Percentiles rank a stretch among this genome's conserved stretches.
Evolutionary conservation across 768 basidiomycete species (phyloP).

Genomic region (Suillus decipiens): DNA sequence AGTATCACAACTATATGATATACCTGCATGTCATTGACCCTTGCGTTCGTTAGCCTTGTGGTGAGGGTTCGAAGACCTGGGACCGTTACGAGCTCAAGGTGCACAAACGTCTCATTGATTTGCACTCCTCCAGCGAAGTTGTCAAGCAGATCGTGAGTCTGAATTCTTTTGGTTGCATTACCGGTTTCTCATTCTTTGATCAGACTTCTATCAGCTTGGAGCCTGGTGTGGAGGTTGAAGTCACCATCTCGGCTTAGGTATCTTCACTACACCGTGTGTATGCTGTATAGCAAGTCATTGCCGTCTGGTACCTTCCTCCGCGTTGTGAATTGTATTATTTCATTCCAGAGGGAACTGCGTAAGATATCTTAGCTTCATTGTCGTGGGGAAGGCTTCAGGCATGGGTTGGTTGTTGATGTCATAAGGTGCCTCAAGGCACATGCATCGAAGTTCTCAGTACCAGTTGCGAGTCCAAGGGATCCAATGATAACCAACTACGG

Average conservation of each 20-base stretch:
- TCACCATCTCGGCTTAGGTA: constrained; percentile 82
- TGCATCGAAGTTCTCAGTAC: background rate
- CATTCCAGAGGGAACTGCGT: background rate
- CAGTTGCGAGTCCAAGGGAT: background rate
- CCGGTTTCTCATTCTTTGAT: constrained; percentile 12
- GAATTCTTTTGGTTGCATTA: constrained; percentile 4
- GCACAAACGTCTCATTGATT: constrained; percentile 99
- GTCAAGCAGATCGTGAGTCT: constrained; percentile 97
- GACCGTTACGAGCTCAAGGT: constrained; percentile 99
- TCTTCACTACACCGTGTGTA: background rate
- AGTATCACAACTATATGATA: constrained; percentile 30
- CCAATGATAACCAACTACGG: background rate
- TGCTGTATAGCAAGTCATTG: background rate
- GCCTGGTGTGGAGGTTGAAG: constrained; percentile 98
- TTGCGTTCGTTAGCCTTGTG: constrained; percentile 72
- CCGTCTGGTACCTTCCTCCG: background rate
- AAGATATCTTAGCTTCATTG: background rate
- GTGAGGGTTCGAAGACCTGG: constrained; percentile 99
- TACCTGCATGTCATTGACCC: constrained; percentile 7
- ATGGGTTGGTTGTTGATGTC: background rate
- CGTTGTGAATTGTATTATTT: background rate
- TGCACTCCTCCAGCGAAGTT: constrained; percentile 97
- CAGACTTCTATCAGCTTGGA: constrained; percentile 99
- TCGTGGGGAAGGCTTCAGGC: background rate
- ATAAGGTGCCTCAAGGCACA: background rate